A percentile compares a stretch with the other conserved stretches of the same genome.
Conservation (phyloP, 1,139 yeast genomes). For the Magnusiomyces suaveolens region DNA sequence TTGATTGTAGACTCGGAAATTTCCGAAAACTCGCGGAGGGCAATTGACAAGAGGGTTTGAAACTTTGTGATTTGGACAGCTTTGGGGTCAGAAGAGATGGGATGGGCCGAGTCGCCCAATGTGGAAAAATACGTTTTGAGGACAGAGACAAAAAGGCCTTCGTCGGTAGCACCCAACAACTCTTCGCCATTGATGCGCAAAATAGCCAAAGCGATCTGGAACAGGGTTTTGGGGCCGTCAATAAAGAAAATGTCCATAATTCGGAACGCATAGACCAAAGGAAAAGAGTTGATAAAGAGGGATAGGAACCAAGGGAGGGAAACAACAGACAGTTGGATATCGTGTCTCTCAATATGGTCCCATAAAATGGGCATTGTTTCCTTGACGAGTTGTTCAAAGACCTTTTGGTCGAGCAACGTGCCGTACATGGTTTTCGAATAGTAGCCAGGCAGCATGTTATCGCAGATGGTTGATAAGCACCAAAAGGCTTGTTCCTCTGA, state of each 20-base stretch:
- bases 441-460: conserved; percentile 83
- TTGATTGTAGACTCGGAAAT: conserved; percentile 67
- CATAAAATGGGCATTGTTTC: conserved; percentile 83
- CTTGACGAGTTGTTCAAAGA: conserved; percentile 81
- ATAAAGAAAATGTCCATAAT: conserved; percentile 84
- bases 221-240: conserved; percentile 81
- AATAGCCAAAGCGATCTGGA: conserved; percentile 89
- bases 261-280: conserved; percentile 84
- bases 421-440: conserved; percentile 98
- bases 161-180: conserved; percentile 72
- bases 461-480: conserved; percentile 79
- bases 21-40: conserved; percentile 80
- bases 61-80: conserved; percentile 66
- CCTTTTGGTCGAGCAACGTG: conserved; percentile 84
- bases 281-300: conserved; percentile 84
- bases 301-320: conserved; percentile 96
- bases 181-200: conserved; percentile 80
- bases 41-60: conserved; percentile 82
- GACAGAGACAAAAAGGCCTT: conserved; percentile 80
- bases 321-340: conserved; percentile 89
- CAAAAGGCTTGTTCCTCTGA: conserved; percentile 97
- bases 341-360: conserved; percentile 68
- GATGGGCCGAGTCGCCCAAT: conserved; percentile 73
- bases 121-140: conserved; percentile 73
- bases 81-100: conserved; percentile 56